Evolutionary conservation across 768 basidiomycete genomes (phyloP), one percentile per base, ranked within the genome.

Genomic region (Agrocybe praecox): DNA sequence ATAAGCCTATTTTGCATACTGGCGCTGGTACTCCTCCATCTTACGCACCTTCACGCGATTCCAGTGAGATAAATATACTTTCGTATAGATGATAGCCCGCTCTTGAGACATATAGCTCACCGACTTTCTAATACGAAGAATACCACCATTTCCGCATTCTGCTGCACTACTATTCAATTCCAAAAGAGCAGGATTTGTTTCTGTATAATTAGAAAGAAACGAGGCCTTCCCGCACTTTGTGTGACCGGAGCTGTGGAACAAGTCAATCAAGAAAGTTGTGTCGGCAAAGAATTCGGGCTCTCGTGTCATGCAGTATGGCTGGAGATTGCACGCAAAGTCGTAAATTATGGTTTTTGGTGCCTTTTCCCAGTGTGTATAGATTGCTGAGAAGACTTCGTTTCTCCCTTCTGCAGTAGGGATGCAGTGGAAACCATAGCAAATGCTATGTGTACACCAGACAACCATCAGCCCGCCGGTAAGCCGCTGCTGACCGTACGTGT

Each of bases 371-470:
- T 62, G 58, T 1, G 73, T 75, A 10, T 72, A 54, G 2, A 75
- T 58, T 1, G 74, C 72, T 0, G 71, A 72, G 52, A 77, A 76
- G 0, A 76, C 74, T 57, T 76, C 71, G 45, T 76, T 76, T 0
- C 69, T 53, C 0, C 74, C 72, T 54, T 75, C 74, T 2, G 65
- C 69, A 11, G 34, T 33, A 0, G 70, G 75, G 17, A 73, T 75
- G 50, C 62, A 67, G n/a, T 72, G 68, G 52, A 72, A 72, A 0
- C 73, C 69, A 57, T 70, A 72, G 46, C 68, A 69, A 3, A 72
- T 62, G 24, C 65, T 65, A 53, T 74, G 72, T 2, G 69, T 70
- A 32, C 72, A 74, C 71, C 72, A 73, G 1, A 62, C 59, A 11
- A 59, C 63, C 69, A 72, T 70, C 2, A 73, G 60, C 0, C 70